A percentile compares a stretch with the other conserved stretches of the same genome.
Conservation (phyloP, 1,284 basidiomycete genomes). For the Tetrapyrgos nigripes region DNA sequence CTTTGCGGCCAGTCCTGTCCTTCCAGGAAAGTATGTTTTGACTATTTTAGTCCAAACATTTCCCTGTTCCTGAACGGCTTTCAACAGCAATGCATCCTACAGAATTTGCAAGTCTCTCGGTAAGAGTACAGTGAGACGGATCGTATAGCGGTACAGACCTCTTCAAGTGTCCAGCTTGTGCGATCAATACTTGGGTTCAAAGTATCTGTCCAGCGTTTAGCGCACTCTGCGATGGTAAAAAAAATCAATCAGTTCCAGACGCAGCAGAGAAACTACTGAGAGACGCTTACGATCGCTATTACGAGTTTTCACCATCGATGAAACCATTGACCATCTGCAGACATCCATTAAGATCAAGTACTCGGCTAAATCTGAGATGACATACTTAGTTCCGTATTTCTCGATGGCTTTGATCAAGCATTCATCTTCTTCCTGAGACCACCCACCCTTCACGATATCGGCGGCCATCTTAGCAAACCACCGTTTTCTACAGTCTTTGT, state of each 20-base stretch:
- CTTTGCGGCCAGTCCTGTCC: slow-evolving; percentile 63
- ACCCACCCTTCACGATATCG: slow-evolving; percentile 62
- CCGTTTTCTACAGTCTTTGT: slow-evolving; percentile 65
- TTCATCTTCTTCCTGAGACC: slow-evolving; percentile 63
- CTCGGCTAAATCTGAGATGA: background rate
- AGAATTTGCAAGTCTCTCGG: background rate
- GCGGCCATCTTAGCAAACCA: slow-evolving; percentile 68
- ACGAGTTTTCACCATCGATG: slow-evolving; percentile 55
- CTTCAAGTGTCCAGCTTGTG: slow-evolving; percentile 59
- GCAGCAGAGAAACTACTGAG: background rate
- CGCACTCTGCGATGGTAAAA: slow-evolving; percentile 48
- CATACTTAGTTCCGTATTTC: slow-evolving; percentile 55
- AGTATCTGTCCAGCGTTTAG: slow-evolving; percentile 65
- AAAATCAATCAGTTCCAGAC: slow-evolving; percentile 16
- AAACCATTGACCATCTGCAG: slow-evolving; percentile 58
- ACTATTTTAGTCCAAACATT: slow-evolving; percentile 66
- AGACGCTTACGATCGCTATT: slow-evolving; percentile 59
- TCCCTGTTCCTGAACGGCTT: slow-evolving; percentile 57
- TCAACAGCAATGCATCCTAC: slow-evolving; percentile 56
- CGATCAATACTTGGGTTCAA: slow-evolving; percentile 62
- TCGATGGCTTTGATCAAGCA: slow-evolving; percentile 59
- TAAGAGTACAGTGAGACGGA: slow-evolving; percentile 16
- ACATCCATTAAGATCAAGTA: slow-evolving; percentile 6
- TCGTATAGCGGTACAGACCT: slow-evolving; percentile 35
- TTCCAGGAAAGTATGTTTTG: slow-evolving; percentile 60